Evolutionary conservation across 2,329 filamentous ascomycete genomes (phyloP).

Genomic region (Colletotrichum tropicale): DNA sequence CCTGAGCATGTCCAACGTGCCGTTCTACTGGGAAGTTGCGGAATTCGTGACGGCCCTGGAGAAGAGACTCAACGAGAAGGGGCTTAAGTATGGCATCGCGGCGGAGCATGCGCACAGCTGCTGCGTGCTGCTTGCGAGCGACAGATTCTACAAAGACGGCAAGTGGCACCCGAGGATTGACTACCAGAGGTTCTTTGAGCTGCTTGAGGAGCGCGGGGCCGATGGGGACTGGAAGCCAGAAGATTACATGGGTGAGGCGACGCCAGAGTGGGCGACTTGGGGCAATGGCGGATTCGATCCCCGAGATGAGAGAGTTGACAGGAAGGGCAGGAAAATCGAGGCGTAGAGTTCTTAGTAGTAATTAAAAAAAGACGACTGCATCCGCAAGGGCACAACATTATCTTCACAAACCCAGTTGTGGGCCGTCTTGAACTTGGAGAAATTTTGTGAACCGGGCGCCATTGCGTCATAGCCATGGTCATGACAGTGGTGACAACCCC

Average conservation of each 20-base stretch:
- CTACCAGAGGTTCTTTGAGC: conserved; percentile 85
- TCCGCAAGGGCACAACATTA: neutral
- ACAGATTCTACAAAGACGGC: conserved; percentile 76
- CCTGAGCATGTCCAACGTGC: conserved; percentile 95
- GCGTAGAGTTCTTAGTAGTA: conserved; percentile 24
- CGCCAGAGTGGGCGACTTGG: conserved; percentile 94
- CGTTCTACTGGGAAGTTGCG: conserved; percentile 90
- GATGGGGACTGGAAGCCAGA: conserved; percentile 80
- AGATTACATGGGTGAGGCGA: conserved; percentile 86
- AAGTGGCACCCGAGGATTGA: conserved; percentile 94
- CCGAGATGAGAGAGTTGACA: conserved; percentile 82
- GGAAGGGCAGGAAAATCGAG: conserved; percentile 76
- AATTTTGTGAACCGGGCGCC: neutral
- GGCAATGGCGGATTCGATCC: conserved; percentile 95
- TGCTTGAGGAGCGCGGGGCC: conserved; percentile 71
- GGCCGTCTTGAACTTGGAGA: neutral
- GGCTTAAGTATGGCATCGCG: conserved; percentile 85
- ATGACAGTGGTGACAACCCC: neutral
- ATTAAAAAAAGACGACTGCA: conserved; percentile 15
- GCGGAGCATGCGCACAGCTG: conserved; percentile 96
- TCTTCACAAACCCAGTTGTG: neutral
- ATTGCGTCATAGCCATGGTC: neutral
- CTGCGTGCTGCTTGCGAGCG: conserved; percentile 85
- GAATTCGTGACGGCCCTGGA: conserved; percentile 82
- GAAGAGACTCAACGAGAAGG: conserved; percentile 68